A percentile compares a stretch with the other conserved stretches of the same genome.
Evolutionary conservation across 352 stramenopile species (phyloP).

Genomic region (Phytopythium litorale): DNA sequence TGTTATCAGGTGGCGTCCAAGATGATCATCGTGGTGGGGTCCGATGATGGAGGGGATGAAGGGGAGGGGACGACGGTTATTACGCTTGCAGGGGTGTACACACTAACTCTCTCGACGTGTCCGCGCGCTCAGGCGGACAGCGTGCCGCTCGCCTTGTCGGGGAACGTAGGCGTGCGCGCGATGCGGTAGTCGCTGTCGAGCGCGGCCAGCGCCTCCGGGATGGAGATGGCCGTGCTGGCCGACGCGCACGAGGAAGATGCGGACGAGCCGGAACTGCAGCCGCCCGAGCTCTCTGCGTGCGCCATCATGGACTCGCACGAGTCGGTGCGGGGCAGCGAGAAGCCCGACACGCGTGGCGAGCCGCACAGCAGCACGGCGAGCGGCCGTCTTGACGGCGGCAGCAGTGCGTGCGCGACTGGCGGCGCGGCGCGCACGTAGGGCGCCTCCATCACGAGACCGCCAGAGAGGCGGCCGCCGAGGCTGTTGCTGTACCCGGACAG

Average conservation of each 20-base stretch:
- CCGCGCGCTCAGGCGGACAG: conserved; percentile 15
- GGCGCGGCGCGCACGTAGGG: conserved; percentile 10
- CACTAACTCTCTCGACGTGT: not conserved
- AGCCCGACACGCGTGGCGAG: conserved; percentile 17
- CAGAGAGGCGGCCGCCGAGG: conserved; percentile 28
- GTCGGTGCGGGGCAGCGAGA: conserved; percentile 19
- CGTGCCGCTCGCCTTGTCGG: conserved; percentile 33
- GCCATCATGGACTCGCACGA: conserved; percentile 23
- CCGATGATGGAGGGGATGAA: too few relatives aligned
- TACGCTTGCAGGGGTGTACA: not conserved
- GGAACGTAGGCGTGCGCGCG: conserved; percentile 60
- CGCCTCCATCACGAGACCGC: conserved; percentile 43
- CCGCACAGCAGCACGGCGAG: conserved; percentile 26
- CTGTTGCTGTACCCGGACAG: conserved; percentile 11
- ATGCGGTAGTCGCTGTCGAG: conserved; percentile 41
- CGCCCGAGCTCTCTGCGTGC: not conserved
- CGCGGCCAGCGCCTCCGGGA: conserved; percentile 2
- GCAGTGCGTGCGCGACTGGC: conserved; percentile 12
- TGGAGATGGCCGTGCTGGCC: not conserved
- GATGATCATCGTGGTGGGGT: too few relatives aligned
- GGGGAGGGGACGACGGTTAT: not conserved
- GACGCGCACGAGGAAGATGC: not conserved
- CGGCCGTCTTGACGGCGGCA: conserved; percentile 20
- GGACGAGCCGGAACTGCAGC: not conserved
- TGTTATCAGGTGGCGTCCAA: too few relatives aligned